These are phyloP conservation scores for Leccinellum albellum DNA, from an alignment of 768 basidiomycete species.

Conservation along the genomic window DNA sequence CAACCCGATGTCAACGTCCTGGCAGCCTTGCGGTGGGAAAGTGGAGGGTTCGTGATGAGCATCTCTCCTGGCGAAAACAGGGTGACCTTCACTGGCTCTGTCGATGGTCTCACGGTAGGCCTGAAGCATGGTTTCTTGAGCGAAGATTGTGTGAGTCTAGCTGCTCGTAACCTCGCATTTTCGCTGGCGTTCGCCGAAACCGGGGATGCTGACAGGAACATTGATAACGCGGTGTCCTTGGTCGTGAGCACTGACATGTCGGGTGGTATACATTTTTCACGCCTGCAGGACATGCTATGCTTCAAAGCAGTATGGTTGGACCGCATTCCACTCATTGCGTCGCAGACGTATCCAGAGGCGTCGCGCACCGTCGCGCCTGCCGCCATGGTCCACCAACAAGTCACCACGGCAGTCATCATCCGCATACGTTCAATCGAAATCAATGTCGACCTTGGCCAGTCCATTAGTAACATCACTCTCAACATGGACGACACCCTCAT, in stretches of 20 bases:
- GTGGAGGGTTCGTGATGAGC: constrained; percentile 84
- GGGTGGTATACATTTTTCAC: constrained; percentile 75
- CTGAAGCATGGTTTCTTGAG: constrained; percentile 84
- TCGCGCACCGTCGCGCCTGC: constrained; percentile 18
- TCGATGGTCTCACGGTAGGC: constrained; percentile 77
- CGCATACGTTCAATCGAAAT: constrained; percentile 71
- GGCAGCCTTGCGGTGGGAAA: constrained; percentile 88
- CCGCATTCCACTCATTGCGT: constrained; percentile 71
- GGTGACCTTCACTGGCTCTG: constrained; percentile 70
- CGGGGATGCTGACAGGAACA: constrained; percentile 33
- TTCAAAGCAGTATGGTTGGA: constrained; percentile 96
- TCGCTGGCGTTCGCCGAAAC: constrained; percentile 65
- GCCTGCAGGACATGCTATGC: constrained; percentile 87
- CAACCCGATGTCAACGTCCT: constrained; percentile 91
- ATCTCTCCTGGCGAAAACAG: constrained; percentile 70
- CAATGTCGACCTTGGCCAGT: constrained; percentile 80
- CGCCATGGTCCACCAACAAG: constrained; percentile 34
- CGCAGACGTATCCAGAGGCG: constrained; percentile 27
- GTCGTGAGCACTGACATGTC: constrained; percentile 83
- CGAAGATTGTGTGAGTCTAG: constrained; percentile 76
- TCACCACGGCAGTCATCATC: constrained; percentile 63
- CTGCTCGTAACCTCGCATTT: constrained; percentile 79
- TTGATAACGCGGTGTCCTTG: constrained; percentile 60
- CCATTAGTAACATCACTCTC: constrained; percentile 70
- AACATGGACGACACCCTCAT: constrained; percentile 61